phyloP scores from a whole-genome alignment of 495 filamentous ascomycete genomes.

The Bombardia bombarda region DNA sequence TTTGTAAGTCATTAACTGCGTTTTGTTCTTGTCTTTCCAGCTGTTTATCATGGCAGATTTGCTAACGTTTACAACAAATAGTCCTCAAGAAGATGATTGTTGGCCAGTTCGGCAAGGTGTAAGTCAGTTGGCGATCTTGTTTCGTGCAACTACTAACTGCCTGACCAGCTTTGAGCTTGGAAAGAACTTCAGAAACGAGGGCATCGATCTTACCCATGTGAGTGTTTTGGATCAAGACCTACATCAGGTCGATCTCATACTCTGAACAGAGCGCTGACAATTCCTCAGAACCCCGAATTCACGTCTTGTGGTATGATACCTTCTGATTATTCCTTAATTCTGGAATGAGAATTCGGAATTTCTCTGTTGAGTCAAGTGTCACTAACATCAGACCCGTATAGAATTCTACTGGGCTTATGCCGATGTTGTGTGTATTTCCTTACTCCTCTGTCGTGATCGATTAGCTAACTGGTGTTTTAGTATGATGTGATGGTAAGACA shows the following conservation, averaged over 20 bases:
- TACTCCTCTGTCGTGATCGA: too few relatives aligned
- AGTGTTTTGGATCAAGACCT: too few relatives aligned
- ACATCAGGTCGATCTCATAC: not conserved
- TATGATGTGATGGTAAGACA: too few relatives aligned
- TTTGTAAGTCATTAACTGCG: too few relatives aligned
- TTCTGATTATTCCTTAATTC: too few relatives aligned
- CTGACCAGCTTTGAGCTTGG: constrained; percentile 75
- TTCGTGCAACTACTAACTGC: constrained; percentile 7
- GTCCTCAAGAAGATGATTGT: constrained; percentile 89
- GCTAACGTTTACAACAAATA: not conserved
- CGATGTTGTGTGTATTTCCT: constrained; percentile 84
- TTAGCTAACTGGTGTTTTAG: too few relatives aligned
- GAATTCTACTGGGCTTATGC: constrained; percentile 97
- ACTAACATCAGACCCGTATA: not conserved
- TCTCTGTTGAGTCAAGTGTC: too few relatives aligned
- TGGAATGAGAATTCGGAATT: too few relatives aligned
- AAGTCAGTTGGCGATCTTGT: not conserved
- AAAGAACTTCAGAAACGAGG: constrained; percentile 89
- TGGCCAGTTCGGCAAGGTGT: constrained; percentile 61
- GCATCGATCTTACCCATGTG: constrained; percentile 76
- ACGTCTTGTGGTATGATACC: constrained; percentile 61
- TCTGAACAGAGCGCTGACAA: constrained; percentile 27
- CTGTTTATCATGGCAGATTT: not conserved
- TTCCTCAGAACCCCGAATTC: constrained; percentile 99
- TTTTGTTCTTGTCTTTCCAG: not conserved